phyloP scores from a whole-genome alignment of 768 basidiomycete species.

The Clitopilus passeckerianus region DNA sequence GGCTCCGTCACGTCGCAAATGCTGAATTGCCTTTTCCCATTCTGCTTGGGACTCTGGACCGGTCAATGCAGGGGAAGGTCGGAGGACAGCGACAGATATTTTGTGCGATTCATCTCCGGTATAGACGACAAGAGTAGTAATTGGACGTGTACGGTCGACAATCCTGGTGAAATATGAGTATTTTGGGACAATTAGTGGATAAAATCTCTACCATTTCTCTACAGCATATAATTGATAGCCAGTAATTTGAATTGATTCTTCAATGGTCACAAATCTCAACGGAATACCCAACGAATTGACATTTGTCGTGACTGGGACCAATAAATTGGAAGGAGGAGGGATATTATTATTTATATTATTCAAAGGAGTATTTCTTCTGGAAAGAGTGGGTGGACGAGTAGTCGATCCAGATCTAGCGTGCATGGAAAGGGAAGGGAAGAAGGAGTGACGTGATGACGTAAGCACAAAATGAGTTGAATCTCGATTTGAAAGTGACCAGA shows the following conservation, averaged over 20 bases:
- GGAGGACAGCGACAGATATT: constrained; percentile 59
- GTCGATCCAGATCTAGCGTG: constrained; percentile 24
- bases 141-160: constrained; percentile 55
- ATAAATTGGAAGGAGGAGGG: constrained; percentile 15
- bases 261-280: constrained; percentile 43
- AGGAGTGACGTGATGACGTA: constrained; percentile 18
- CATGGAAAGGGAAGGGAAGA: constrained; percentile 5
- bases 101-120: constrained; percentile 72
- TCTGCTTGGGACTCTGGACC: constrained; percentile 42
- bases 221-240: constrained; percentile 85
- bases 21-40: constrained; percentile 57
- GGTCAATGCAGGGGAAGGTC: constrained; percentile 35
- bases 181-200: not conserved
- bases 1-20: constrained; percentile 65
- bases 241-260: constrained; percentile 41
- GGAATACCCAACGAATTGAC: constrained; percentile 16
- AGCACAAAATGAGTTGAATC: constrained; percentile 14
- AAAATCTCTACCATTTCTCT: constrained; percentile 62
- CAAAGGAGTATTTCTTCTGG: constrained; percentile 4
- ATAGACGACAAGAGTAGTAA: constrained; percentile 66
- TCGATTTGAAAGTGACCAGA: constrained; percentile 7
- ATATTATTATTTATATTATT: not conserved
- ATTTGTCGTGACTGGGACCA: constrained; percentile 15
- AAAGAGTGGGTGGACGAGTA: constrained; percentile 1
- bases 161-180: constrained; percentile 40